Evolutionary conservation across 257 asterid genomes (phyloP), one percentile per base, ranked within the genome.

Genomic region (Asclepias syriaca): DNA sequence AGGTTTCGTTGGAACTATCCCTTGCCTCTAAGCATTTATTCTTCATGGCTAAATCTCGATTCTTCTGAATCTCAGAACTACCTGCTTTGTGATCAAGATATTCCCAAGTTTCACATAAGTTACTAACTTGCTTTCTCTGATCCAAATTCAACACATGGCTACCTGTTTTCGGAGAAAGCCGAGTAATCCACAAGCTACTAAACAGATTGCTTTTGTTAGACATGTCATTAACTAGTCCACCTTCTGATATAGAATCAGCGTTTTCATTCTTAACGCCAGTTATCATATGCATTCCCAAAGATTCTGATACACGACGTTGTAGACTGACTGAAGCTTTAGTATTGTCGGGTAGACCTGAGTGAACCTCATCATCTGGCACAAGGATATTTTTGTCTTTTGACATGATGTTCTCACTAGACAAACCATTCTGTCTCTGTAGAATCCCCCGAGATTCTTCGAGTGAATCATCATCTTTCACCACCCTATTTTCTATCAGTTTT

Each of bases 181-280:
- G 89, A 73, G 90, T 84, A 16, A 90, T 83, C 97, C 97, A 90
- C 80, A 87, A 76, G 74, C 95, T 87, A 59, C 86, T 72, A 60
- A 29, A 73, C 37, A 70, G 77, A 9, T 72, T 75, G 45, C 74
- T 75, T 77, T 78, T 83, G 66, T 66, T 83, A 56, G 89, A 77
- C 70, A 68, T n/a, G 53, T 61, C 75, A 71, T 65, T 27, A 22
- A 45, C 27, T 11, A 78, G 75, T 72, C 51, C 68, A 49, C n/a
- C 78, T 72, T 75, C 76, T 53, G 68, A 74, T 8, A 82, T 83
- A 69, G 27, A 65, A 51, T 27, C 74, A 11, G 63, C 69, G 63
- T 39, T 72, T 45, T 37, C 64, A 55, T 69, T 77, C 61, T 72
- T 79, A n/a, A 72, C 54, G 39, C 39, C 59, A 16, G 58, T 64